Conservation (phyloP, 2,329 filamentous ascomycete genomes). For the Botrytis medusae region DNA sequence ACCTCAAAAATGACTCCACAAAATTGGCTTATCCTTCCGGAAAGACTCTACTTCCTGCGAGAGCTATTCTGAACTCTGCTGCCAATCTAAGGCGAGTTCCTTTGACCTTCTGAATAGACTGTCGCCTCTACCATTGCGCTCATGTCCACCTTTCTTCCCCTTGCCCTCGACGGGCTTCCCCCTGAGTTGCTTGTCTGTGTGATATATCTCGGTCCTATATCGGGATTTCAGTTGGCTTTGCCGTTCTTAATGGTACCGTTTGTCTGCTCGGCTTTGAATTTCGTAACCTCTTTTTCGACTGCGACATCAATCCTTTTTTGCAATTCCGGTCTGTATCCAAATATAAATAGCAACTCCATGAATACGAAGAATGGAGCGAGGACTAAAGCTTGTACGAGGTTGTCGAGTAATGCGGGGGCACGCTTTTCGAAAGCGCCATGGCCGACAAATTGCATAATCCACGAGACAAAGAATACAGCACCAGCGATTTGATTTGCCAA, state of each 20-base stretch:
- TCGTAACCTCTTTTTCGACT: slow-evolving; percentile 74
- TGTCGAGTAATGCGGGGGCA: slow-evolving; percentile 86
- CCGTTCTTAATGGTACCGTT: slow-evolving; percentile 46
- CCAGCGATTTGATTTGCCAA: slow-evolving; percentile 58
- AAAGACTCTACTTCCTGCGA: background rate
- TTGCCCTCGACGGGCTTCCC: too few relatives aligned
- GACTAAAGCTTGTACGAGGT: slow-evolving; percentile 86
- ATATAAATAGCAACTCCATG: slow-evolving; percentile 87
- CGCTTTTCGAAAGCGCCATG: slow-evolving; percentile 87
- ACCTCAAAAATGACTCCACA: slow-evolving; percentile 19
- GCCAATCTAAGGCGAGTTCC: background rate
- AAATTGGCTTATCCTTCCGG: background rate
- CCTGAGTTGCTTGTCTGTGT: background rate
- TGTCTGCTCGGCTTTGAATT: slow-evolving; percentile 62
- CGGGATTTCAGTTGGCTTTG: slow-evolving; percentile 47
- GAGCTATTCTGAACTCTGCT: background rate
- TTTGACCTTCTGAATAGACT: background rate
- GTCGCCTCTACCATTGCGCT: background rate
- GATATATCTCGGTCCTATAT: background rate
- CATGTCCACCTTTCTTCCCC: background rate
- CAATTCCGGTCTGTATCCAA: slow-evolving; percentile 87
- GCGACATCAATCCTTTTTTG: slow-evolving; percentile 76
- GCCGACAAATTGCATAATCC: slow-evolving; percentile 88
- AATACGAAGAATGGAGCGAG: slow-evolving; percentile 96
- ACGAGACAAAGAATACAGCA: slow-evolving; percentile 69